Base-by-base conservation (phyloP, 2,329 filamentous ascomycete genomes). In the Pyrenophora teres region DNA sequence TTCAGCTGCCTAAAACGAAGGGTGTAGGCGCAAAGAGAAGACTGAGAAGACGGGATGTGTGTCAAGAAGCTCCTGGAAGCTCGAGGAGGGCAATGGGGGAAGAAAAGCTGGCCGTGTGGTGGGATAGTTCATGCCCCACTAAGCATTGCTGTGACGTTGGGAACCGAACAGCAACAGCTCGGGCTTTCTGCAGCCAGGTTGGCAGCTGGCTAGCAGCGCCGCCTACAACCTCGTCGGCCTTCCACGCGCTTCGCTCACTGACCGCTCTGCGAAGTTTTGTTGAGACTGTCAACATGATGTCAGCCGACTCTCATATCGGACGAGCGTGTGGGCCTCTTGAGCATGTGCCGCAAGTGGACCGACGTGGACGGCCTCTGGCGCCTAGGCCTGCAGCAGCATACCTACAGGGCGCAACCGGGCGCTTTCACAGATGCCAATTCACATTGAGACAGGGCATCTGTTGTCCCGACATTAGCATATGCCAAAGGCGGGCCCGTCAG, bases 281-380 rank as follows among this genome's bases (percentile, higher is more conserved):
- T 50, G 45, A 41, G 43, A 25, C 36, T 33, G 49, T 54, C 53
- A 50, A 60, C 40, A 61, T 62, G 55, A 63, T 59, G 62, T 65
- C 56, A 63, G 53, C 45, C 38, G 39, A 44, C 46, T 48, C 37
- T 51, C 49, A 55, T 46, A 47, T 41, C 23, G 37, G 41, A 37
- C 40, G 44, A 43, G 50, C 31, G 35, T 35, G 50, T 52, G 49
- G 49, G 49, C 49, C 49, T 25, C 23, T 41, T 41, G 33, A 33
- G 19, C 49, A 48, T 25, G 49, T 47, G 45, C 45, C 40, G 45
- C 45, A 40, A 27, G 45, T 39, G 49, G 37, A 31, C 36, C 48
- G 30, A 46, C 51, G 31, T 25, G 25, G 41, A 35, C 27, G 23
- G 15, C 12, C 15, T 25, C 23, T 40, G 44, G 39, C 37, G 36